Evolutionary conservation across 106 monocot species (phyloP), one percentile per base, ranked within the genome.

Genomic region (Vanilla planifolia): DNA sequence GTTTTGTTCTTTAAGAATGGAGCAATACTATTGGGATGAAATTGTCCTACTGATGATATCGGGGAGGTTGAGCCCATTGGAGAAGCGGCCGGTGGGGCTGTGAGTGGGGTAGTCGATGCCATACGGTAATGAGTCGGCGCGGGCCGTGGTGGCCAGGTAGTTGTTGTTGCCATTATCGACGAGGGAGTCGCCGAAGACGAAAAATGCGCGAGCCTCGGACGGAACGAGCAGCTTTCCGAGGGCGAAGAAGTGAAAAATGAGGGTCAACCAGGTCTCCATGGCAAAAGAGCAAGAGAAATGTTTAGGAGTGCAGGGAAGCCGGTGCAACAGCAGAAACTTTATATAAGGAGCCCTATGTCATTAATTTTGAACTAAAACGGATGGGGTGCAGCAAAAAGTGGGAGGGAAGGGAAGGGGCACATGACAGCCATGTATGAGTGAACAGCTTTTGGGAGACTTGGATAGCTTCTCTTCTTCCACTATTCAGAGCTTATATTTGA

Each of bases 91-190:
- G 6, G 84, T 78, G 2, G 92, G 60, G 0, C 67, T 72, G 71
- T 81, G 84, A 8, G 71, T 72, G 0, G 87, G 79, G 63, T 55
- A 77, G 75, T 92, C 92, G 41, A 92, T 76, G 36, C 92, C 92
- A 51, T 92, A 92, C 14, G 92, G 92, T 0, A 70, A 72, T 3
- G 78, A 1, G 51, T 92, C 87, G n/a, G 92, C 92, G 0, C 92
- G 80, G 19, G 92, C 92, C 0, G 84, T 81, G 28, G 92, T 88
- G 16, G 33, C 72, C 43, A 92, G 55, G 64, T 70, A 92, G 67
- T 92, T 84, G 74, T 92, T 92, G 80, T 92, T 92, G 48, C 92
- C 92, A 42, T 81, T 88, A 63, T 92, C 92, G 0, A 92, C 92
- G 3, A 92, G 75, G 21, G 92, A 92, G 23, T 92, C 92, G 5